A percentile compares a stretch with the other conserved stretches of the same genome.
phyloP scores from a whole-genome alignment of 2,329 filamentous ascomycete genomes.

The Epichloe baconii region DNA sequence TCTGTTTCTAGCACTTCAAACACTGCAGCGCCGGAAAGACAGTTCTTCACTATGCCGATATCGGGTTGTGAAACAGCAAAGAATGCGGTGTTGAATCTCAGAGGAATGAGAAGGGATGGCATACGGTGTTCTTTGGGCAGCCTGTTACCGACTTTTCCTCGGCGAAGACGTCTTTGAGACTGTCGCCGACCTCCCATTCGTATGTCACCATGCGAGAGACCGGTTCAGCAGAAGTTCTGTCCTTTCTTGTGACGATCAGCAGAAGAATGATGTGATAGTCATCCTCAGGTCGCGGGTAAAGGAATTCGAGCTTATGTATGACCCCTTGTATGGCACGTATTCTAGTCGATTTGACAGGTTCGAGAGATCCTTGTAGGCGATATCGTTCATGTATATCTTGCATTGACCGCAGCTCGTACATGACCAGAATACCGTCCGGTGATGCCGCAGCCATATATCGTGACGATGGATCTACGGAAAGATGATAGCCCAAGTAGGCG shows the following conservation, averaged over 20 bases:
- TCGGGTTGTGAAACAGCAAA: conserved; percentile 49
- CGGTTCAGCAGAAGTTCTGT: conserved; percentile 13
- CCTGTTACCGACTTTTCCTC: conserved; percentile 34
- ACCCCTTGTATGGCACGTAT: conserved; percentile 47
- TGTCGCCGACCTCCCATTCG: conserved; percentile 44
- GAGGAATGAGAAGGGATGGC: conserved; percentile 58
- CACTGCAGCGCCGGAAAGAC: conserved; percentile 36
- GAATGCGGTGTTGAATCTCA: conserved; percentile 59
- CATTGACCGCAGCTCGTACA: conserved; percentile 56
- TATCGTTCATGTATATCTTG: conserved; percentile 37
- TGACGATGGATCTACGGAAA: conserved; percentile 69
- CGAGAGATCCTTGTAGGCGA: conserved; percentile 28
- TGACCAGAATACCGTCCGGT: conserved; percentile 53
- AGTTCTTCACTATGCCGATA: conserved; percentile 42
- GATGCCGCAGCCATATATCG: conserved; percentile 57
- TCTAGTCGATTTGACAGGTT: conserved; percentile 40
- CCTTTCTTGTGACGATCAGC: conserved; percentile 40
- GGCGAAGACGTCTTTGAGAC: conserved; percentile 30
- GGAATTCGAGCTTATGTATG: conserved; percentile 80
- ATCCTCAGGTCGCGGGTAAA: conserved; percentile 56
- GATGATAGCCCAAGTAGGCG: conserved; percentile 47
- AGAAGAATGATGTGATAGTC: conserved; percentile 64
- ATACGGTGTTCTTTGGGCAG: conserved; percentile 41
- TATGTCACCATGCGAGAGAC: conserved; percentile 41
- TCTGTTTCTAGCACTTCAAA: conserved; percentile 33